These are phyloP conservation scores for Aspergillus conjunctus DNA, from an alignment of 495 filamentous ascomycete species.

Conservation along the genomic window DNA sequence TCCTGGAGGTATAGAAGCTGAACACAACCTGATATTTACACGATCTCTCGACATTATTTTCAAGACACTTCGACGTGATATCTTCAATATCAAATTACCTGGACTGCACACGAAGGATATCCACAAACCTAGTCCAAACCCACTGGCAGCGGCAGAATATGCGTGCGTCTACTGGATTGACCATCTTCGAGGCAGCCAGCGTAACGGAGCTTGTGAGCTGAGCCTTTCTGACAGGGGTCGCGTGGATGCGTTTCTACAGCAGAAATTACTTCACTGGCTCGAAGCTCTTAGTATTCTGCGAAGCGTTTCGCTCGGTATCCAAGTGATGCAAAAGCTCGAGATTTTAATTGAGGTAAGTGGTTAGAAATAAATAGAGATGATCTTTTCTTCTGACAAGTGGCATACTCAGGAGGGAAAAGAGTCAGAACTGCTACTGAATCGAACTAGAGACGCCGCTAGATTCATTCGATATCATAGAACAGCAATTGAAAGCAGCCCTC, in stretches of 20 bases:
- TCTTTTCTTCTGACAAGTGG: neutral
- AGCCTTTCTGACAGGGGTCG: neutral
- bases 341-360: neutral
- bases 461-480: constrained; percentile 31
- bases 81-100: constrained; percentile 23
- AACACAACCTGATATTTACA: constrained; percentile 33
- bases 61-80: constrained; percentile 21
- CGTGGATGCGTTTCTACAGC: neutral
- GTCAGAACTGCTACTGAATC: neutral
- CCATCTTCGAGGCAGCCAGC: constrained; percentile 29
- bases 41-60: constrained; percentile 28
- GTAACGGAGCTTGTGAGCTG: neutral
- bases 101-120: constrained; percentile 15
- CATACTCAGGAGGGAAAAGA: neutral
- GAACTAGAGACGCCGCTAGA: constrained; percentile 27
- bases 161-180: constrained; percentile 44
- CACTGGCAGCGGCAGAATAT: constrained; percentile 29
- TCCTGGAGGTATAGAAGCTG: constrained; percentile 17
- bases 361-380: neutral
- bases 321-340: neutral
- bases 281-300: constrained; percentile 3
- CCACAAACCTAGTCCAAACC: constrained; percentile 11
- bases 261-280: constrained; percentile 5
- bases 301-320: neutral
- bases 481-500: constrained; percentile 32